A percentile compares a stretch with the other conserved stretches of the same genome.
These are phyloP conservation scores for Pulveroboletus ravenelii DNA, from an alignment of 768 basidiomycete species.

Conservation along the genomic window DNA sequence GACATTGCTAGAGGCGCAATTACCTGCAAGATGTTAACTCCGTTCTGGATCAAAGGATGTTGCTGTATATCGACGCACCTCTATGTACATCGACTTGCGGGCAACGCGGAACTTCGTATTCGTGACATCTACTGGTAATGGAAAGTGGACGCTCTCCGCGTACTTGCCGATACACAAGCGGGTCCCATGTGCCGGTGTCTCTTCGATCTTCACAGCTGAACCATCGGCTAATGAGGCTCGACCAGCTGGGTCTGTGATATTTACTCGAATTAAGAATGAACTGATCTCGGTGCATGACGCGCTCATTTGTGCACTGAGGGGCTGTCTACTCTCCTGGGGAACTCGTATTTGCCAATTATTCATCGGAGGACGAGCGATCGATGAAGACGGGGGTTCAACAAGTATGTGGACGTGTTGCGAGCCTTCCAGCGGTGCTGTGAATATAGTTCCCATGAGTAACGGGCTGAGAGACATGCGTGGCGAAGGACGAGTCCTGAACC, in stretches of 20 bases:
- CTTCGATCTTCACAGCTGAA: constrained; percentile 15
- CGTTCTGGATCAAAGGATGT: not conserved
- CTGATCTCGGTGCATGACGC: constrained; percentile 9
- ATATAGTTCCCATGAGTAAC: constrained; percentile 16
- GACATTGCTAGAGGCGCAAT: constrained; percentile 15
- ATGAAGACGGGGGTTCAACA: constrained; percentile 15
- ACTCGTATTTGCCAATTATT: not conserved
- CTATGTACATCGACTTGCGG: constrained; percentile 50
- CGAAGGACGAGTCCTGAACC: constrained; percentile 19
- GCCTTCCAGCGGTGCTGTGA: constrained; percentile 15
- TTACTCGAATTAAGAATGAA: constrained; percentile 18
- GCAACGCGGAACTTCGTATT: constrained; percentile 43
- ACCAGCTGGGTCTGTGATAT: constrained; percentile 21
- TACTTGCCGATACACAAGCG: constrained; percentile 15
- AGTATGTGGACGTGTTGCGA: constrained; percentile 24
- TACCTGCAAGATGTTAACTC: constrained; percentile 13
- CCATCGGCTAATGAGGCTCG: constrained; percentile 16
- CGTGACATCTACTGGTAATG: constrained; percentile 40
- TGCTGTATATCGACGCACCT: constrained; percentile 17
- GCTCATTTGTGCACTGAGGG: constrained; percentile 15
- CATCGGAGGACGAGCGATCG: not conserved
- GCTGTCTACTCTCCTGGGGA: constrained; percentile 12
- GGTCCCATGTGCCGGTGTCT: not conserved
- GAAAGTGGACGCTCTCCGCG: constrained; percentile 33
- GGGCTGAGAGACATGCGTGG: not conserved